Conservation (phyloP, 306 rosid genomes). For the Luffa acutangula region DNA sequence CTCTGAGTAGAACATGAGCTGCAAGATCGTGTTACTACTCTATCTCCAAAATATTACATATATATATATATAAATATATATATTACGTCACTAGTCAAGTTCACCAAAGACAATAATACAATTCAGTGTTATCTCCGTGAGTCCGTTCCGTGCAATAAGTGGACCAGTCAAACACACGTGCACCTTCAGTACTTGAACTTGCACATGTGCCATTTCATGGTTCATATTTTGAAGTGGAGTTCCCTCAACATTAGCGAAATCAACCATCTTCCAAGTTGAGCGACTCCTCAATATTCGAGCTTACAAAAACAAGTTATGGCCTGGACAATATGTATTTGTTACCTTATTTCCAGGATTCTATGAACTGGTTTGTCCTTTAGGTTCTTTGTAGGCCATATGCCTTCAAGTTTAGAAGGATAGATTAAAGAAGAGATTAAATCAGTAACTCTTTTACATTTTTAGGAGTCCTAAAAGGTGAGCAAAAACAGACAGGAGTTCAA, state of each 20-base stretch:
- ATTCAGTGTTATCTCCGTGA: background rate
- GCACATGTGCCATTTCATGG: constrained; percentile 69
- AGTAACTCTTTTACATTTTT: background rate
- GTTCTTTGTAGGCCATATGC: constrained; percentile 85
- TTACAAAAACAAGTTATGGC: constrained; percentile 59
- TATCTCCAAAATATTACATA: no score
- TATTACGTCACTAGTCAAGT: background rate
- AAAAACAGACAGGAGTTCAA: background rate
- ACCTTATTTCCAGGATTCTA: constrained; percentile 82
- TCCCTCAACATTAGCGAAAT: constrained; percentile 76
- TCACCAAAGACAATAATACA: background rate
- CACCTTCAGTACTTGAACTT: constrained; percentile 58
- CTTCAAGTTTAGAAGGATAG: constrained; percentile 79
- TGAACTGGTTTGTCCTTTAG: constrained; percentile 63
- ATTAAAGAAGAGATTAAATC: constrained; percentile 29
- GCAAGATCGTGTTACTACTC: background rate
- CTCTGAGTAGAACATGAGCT: background rate
- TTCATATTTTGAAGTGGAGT: constrained; percentile 71
- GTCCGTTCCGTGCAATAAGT: background rate
- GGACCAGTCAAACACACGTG: background rate
- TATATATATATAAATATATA: no score
- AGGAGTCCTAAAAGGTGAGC: background rate
- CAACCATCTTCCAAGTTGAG: constrained; percentile 76
- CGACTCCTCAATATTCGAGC: constrained; percentile 63
- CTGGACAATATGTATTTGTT: constrained; percentile 70